phyloP scores from a whole-genome alignment of 192 early-diverging fungal species.

The Coemansia sp. region DNA sequence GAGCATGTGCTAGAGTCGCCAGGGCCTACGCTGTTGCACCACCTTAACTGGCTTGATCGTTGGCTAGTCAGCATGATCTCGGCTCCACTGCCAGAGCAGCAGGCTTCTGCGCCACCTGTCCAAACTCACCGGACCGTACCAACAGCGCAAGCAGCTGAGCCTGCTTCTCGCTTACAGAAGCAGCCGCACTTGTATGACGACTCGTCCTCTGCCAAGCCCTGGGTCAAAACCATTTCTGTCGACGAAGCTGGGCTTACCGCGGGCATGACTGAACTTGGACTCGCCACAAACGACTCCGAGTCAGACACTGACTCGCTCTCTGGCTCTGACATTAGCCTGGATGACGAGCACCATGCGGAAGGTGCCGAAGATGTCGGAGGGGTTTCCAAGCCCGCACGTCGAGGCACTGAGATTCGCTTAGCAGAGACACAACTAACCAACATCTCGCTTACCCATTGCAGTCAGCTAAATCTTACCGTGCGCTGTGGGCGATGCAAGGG shows the following conservation, averaged over 20 bases:
- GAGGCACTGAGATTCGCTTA: slow-evolving; percentile 79
- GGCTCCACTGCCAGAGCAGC: slow-evolving; percentile 12
- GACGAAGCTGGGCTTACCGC: slow-evolving; percentile 32
- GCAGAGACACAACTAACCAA: slow-evolving; percentile 62
- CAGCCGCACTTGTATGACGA: not conserved
- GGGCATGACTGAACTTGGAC: not conserved
- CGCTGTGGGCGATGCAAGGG: slow-evolving; percentile 80
- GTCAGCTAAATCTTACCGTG: slow-evolving; percentile 64
- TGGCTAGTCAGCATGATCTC: slow-evolving; percentile 35
- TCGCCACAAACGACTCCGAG: slow-evolving; percentile 7
- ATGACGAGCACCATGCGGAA: slow-evolving; percentile 14
- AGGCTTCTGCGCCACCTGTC: not conserved
- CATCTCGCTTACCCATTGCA: slow-evolving; percentile 70
- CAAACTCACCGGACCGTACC: not conserved
- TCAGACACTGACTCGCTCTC: not conserved
- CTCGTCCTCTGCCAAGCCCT: slow-evolving; percentile 21
- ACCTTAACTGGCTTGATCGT: slow-evolving; percentile 60
- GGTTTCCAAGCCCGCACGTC: slow-evolving; percentile 54
- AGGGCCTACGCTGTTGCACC: slow-evolving; percentile 39
- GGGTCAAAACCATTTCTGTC: slow-evolving; percentile 37
- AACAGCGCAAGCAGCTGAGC: not conserved
- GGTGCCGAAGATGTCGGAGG: slow-evolving; percentile 4
- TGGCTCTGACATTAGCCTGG: slow-evolving; percentile 4
- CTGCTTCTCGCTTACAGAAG: not conserved
- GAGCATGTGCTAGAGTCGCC: slow-evolving; percentile 33